Evolutionary conservation across 106 monocot species (phyloP).

Genomic region (Platanthera zijinensis): DNA sequence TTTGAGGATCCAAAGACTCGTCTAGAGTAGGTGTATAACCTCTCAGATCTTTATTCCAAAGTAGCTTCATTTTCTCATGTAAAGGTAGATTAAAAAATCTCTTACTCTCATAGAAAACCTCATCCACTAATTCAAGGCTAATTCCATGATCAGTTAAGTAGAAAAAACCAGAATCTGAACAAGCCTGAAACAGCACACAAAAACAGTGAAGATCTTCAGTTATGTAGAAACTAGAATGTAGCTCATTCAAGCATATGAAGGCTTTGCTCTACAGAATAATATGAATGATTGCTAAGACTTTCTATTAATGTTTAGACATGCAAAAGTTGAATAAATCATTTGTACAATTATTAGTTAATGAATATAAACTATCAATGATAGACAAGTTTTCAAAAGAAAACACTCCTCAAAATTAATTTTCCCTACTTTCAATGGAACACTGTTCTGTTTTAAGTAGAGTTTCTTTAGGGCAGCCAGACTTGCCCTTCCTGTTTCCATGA

Average conservation of each 20-base stretch:
- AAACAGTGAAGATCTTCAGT: background rate
- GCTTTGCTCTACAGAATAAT: background rate
- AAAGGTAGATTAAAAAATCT: constrained; percentile 51
- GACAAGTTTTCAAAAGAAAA: too few species aligned
- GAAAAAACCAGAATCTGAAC: constrained; percentile 65
- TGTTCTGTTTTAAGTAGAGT: too few species aligned
- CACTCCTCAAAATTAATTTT: too few species aligned
- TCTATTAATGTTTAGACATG: background rate
- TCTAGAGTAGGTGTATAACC: constrained; percentile 67
- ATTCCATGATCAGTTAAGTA: constrained; percentile 57
- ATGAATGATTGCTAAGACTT: background rate
- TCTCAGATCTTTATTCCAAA: constrained; percentile 62
- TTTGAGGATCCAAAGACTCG: constrained; percentile 56
- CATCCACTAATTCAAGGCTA: constrained; percentile 58
- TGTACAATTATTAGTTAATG: background rate
- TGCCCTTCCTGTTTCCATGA: too few species aligned
- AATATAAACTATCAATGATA: background rate
- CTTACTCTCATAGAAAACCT: constrained; percentile 53
- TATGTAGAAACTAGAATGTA: background rate
- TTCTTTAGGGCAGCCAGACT: too few species aligned
- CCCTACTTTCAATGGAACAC: too few species aligned
- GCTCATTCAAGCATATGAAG: background rate
- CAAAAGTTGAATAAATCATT: background rate
- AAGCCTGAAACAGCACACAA: constrained; percentile 36
- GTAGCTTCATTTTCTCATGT: constrained; percentile 56